Evolutionary conservation across 2,329 filamentous ascomycete genomes (phyloP).

Genomic region (Corinectria fuckeliana): DNA sequence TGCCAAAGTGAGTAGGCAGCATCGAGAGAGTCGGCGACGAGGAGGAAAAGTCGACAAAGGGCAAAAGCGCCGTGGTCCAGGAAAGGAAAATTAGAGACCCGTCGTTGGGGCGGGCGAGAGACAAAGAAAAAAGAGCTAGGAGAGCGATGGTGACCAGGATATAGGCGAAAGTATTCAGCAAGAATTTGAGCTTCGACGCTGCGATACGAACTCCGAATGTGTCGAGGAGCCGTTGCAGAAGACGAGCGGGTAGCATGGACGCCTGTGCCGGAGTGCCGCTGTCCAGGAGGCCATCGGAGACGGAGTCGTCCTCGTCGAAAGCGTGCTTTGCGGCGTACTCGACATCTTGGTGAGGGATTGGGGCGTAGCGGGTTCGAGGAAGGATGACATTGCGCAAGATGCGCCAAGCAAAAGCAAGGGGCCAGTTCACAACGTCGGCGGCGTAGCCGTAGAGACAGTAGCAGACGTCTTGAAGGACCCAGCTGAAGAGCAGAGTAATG

Average conservation of each 20-base stretch:
- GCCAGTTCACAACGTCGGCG: conserved; percentile 40
- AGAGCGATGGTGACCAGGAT: conserved; percentile 33
- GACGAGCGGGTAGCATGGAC: too few species aligned
- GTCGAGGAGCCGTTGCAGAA: too few species aligned
- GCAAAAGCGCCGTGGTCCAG: conserved; percentile 43
- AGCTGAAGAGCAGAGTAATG: conserved; percentile 26
- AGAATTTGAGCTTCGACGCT: background rate
- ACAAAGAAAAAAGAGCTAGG: conserved; percentile 34
- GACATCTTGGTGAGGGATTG: conserved; percentile 21
- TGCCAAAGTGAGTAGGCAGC: conserved; percentile 32
- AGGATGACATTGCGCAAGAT: background rate
- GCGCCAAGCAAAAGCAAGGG: conserved; percentile 23
- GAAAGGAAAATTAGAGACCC: conserved; percentile 44
- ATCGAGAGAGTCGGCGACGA: conserved; percentile 39
- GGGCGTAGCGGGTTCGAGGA: conserved; percentile 18
- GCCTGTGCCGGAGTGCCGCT: too few species aligned
- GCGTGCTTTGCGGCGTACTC: conserved; percentile 1
- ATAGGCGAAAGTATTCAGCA: conserved; percentile 23
- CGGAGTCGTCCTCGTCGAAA: conserved; percentile 16
- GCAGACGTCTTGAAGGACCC: conserved; percentile 36
- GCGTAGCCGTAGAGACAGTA: conserved; percentile 38
- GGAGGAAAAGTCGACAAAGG: conserved; percentile 43
- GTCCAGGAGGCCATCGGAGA: background rate
- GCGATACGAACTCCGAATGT: too few species aligned
- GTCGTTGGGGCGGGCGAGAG: conserved; percentile 40